Conservation (phyloP, 306 rosid species). For the Coriaria nepalensis region DNA sequence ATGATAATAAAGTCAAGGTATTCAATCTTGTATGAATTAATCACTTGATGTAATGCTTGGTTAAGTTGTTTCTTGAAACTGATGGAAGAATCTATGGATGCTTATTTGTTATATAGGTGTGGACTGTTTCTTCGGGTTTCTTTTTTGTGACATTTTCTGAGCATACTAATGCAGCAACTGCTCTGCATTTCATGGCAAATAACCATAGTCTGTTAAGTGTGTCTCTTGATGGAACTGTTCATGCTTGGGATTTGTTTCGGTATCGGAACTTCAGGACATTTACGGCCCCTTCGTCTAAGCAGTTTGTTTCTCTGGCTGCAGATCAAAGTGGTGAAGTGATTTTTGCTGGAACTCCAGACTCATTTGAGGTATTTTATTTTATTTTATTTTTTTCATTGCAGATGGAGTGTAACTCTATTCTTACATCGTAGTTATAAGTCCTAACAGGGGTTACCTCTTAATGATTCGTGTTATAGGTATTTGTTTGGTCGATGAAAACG, state of each 20-base stretch:
- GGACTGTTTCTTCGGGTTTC: constrained; percentile 79
- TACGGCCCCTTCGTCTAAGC: constrained; percentile 65
- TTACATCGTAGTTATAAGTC: not conserved
- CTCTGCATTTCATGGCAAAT: constrained; percentile 77
- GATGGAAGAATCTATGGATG: constrained; percentile 3
- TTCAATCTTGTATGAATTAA: too few species aligned
- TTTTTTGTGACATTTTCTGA: constrained; percentile 83
- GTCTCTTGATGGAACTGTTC: constrained; percentile 91
- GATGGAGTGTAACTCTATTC: constrained; percentile 5
- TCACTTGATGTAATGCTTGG: not conserved
- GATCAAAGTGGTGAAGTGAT: constrained; percentile 95
- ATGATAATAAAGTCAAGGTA: constrained; percentile 99
- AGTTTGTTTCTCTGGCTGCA: constrained; percentile 78
- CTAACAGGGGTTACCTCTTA: not conserved
- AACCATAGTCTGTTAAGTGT: constrained; percentile 75
- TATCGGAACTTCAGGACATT: constrained; percentile 74
- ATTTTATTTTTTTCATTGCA: constrained; percentile 10
- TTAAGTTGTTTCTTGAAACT: not conserved
- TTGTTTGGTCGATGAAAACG: constrained; percentile 90
- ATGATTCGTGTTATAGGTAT: constrained; percentile 39
- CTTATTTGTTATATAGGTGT: constrained; percentile 49
- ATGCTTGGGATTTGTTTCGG: constrained; percentile 88
- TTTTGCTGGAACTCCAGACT: constrained; percentile 90
- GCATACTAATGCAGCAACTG: constrained; percentile 80
- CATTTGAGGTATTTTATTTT: constrained; percentile 55